Evolutionary conservation across 352 stramenopile genomes (phyloP).

Genomic region (Discostella stelligera): DNA sequence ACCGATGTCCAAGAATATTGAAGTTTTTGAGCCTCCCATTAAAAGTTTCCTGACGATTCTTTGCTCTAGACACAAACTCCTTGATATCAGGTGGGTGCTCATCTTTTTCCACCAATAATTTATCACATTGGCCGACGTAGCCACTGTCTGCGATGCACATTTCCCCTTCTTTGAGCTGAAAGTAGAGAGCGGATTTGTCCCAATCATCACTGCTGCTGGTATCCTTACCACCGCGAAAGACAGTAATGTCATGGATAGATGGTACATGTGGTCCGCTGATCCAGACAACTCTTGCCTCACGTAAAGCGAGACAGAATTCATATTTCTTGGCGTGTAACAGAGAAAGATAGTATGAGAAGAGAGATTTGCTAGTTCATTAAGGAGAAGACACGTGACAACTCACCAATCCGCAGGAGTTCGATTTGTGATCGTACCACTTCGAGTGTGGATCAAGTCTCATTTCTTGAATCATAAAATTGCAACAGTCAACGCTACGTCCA

Average conservation of each 20-base stretch:
- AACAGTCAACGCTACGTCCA: constrained; percentile 5
- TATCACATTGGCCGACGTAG: constrained; percentile 15
- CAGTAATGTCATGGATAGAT: constrained; percentile 19
- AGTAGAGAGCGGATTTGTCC: constrained; percentile 20
- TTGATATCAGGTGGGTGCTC: constrained; percentile 19
- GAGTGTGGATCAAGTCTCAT: constrained; percentile 19
- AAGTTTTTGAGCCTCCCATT: constrained; percentile 19
- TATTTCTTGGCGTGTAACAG: constrained; percentile 13
- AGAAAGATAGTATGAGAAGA: neutral
- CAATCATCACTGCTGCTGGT: constrained; percentile 9
- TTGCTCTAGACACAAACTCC: constrained; percentile 12
- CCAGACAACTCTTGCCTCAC: constrained; percentile 7
- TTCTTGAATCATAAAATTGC: constrained; percentile 13
- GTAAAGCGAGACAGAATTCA: constrained; percentile 14
- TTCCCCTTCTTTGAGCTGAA: constrained; percentile 1
- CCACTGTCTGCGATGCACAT: constrained; percentile 23
- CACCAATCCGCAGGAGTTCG: constrained; percentile 8
- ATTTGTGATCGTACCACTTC: constrained; percentile 27
- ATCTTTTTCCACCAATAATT: constrained; percentile 18
- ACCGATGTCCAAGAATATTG: constrained; percentile 25
- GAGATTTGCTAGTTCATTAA: neutral
- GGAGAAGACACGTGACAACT: neutral
- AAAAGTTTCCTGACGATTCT: constrained; percentile 20
- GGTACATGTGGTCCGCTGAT: constrained; percentile 15
- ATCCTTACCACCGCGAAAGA: constrained; percentile 10